These are phyloP conservation scores for Coemansia sp. DNA, from an alignment of 192 early-diverging fungal species.

Conservation along the genomic window DNA sequence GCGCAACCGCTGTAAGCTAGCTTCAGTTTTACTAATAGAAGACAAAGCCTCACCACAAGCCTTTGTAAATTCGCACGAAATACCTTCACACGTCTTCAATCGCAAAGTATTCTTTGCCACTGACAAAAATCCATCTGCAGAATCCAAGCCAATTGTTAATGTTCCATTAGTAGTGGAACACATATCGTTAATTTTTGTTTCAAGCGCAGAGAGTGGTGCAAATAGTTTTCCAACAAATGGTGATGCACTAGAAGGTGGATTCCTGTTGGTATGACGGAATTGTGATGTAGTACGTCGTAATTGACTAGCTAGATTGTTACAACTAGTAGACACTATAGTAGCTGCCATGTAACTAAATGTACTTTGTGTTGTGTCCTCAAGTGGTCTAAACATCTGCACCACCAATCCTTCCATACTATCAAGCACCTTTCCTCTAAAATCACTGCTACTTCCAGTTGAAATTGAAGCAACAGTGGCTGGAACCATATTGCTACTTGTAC, in stretches of 20 bases:
- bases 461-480: background rate
- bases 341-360: conserved; percentile 13
- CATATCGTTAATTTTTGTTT: conserved; percentile 2
- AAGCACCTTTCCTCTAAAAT: background rate
- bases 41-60: conserved; percentile 30
- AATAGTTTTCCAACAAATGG: conserved; percentile 30
- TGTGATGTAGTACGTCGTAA: conserved; percentile 48
- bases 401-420: conserved; percentile 10
- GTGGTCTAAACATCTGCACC: conserved; percentile 12
- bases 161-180: background rate
- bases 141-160: background rate
- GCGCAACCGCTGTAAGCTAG: conserved; percentile 39
- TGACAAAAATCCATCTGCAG: background rate
- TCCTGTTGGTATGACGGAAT: conserved; percentile 42
- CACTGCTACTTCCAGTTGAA: background rate
- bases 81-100: conserved; percentile 6
- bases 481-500: background rate
- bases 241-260: conserved; percentile 27
- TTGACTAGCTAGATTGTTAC: conserved; percentile 28
- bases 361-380: background rate
- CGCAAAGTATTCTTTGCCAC: conserved; percentile 15
- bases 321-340: conserved; percentile 19
- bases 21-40: conserved; percentile 50
- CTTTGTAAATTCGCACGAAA: conserved; percentile 30
- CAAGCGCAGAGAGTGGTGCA: conserved; percentile 9